Evolutionary conservation across 2,329 filamentous ascomycete genomes (phyloP).

Genomic region (Teratosphaeria destructans): DNA sequence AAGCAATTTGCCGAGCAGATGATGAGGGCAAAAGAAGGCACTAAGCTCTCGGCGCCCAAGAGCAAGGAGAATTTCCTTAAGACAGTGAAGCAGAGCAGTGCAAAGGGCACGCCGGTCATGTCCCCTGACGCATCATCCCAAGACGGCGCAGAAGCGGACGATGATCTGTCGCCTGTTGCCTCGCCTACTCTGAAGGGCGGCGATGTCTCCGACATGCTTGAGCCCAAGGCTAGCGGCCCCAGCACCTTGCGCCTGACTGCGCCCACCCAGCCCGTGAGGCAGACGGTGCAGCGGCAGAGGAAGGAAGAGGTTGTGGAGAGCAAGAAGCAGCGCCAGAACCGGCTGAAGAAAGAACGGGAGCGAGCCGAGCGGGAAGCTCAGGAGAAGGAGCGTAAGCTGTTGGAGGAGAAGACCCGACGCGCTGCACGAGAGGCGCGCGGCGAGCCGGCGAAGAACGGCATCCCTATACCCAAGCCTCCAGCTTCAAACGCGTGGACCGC

Average conservation of each 20-base stretch:
- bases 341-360: constrained; percentile 73
- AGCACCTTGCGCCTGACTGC: constrained; percentile 70
- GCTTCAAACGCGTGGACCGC: constrained; percentile 45
- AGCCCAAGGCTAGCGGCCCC: constrained; percentile 56
- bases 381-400: constrained; percentile 64
- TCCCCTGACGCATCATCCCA: constrained; percentile 60
- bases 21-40: constrained; percentile 59
- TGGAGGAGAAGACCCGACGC: constrained; percentile 75
- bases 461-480: constrained; percentile 39
- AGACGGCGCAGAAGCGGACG: constrained; percentile 65
- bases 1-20: constrained; percentile 69
- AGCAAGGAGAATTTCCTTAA: constrained; percentile 37
- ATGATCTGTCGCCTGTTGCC: constrained; percentile 61
- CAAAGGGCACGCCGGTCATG: constrained; percentile 26
- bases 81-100: constrained; percentile 55
- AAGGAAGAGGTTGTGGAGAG: constrained; percentile 59
- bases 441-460: constrained; percentile 69
- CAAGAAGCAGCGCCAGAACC: constrained; percentile 94
- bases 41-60: constrained; percentile 38
- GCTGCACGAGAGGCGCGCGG: constrained; percentile 73
- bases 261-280: constrained; percentile 42
- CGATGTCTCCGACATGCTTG: constrained; percentile 86
- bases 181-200: constrained; percentile 54
- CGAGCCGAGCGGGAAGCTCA: constrained; percentile 65
- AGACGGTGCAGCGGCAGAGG: constrained; percentile 49